Evolutionary conservation across 441 rosid genomes (phyloP), one percentile per base, ranked within the genome.

Genomic region (Erodium trifolium): DNA sequence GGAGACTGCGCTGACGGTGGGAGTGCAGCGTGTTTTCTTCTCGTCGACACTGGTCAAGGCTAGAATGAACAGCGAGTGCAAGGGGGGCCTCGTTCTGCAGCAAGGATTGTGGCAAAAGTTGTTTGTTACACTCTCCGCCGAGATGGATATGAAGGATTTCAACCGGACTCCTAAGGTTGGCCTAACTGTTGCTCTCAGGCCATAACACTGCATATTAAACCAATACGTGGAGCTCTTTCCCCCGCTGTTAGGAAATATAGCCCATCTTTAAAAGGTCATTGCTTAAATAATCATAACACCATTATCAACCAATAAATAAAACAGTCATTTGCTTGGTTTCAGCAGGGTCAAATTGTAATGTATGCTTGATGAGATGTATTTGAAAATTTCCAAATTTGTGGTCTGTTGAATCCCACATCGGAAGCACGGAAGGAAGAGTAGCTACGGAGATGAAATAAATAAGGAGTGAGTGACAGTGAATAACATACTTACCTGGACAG

Each of bases 1-100:
- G 11, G 71, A 67, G 51, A 59, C 73, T 53, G 75, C 71, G 45
- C 3, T 84, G 27, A 76, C 83, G 16, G 18, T 81, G 31, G 92
- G 92, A 4, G 71, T 67, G 3, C 87, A 85, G 57, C 84, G 78
- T 34, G 80, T 78, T 3, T 11, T 80, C 72, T 71, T 80, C 45
- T 79, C 87, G 35, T 81, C 41, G 18, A 77, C 83, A 39, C 47
- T 84, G 74, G 63, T 79, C 63, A 85, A 87, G 79, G 83, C 84
- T 74, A 82, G 85, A 5, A 69, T 76, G 17, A 75, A 76, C 74
- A 75, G 82, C 1, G 63, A 77, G 18, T 83, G 80, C 51, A 78
- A 34, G 45, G 60, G 82, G 0, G 80, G 76, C 1, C 82, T 80
- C n/a, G 75, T 82, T 47, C 11, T 87, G 57, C 78, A 75, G 75